Evolutionary conservation across 345 rosid species (phyloP).

Genomic region (Durio zibethinus): DNA sequence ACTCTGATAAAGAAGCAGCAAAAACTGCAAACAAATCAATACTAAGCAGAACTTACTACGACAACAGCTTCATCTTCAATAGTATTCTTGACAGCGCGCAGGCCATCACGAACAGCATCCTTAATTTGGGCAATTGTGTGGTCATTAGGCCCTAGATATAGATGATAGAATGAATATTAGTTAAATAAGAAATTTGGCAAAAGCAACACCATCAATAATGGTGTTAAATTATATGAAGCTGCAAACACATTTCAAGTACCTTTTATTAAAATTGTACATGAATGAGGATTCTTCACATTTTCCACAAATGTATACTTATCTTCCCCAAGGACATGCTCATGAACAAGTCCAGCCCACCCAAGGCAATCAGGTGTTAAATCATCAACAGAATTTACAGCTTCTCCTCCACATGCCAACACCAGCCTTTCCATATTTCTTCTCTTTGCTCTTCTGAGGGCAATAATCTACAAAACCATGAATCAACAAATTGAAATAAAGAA

Average conservation of each 20-base stretch:
- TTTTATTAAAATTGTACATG: slow-evolving; percentile 92
- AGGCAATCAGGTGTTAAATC: slow-evolving; percentile 81
- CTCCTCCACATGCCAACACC: slow-evolving; percentile 97
- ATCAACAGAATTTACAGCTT: slow-evolving; percentile 88
- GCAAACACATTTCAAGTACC: slow-evolving; percentile 41
- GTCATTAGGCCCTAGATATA: slow-evolving; percentile 80
- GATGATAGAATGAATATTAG: not conserved
- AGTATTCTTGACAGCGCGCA: slow-evolving; percentile 91
- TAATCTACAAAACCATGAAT: slow-evolving; percentile 46
- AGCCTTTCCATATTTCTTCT: slow-evolving; percentile 98
- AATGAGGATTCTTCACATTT: slow-evolving; percentile 84
- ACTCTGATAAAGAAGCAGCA: not conserved
- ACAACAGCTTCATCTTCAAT: slow-evolving; percentile 90
- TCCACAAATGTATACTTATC: slow-evolving; percentile 97
- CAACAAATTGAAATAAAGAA: not conserved
- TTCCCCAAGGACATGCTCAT: slow-evolving; percentile 92
- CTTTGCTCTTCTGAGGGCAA: slow-evolving; percentile 98
- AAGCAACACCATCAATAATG: not conserved
- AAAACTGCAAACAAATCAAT: not conserved
- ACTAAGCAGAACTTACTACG: slow-evolving; percentile 47
- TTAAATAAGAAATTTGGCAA: not conserved
- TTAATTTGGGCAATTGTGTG: slow-evolving; percentile 97
- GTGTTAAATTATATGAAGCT: not conserved
- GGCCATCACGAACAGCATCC: slow-evolving; percentile 96
- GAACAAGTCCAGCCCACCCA: slow-evolving; percentile 98